Evolutionary conservation across 192 early-diverging fungal species (phyloP), one percentile per base, ranked within the genome.

Genomic region (Gonapodya prolifera): DNA sequence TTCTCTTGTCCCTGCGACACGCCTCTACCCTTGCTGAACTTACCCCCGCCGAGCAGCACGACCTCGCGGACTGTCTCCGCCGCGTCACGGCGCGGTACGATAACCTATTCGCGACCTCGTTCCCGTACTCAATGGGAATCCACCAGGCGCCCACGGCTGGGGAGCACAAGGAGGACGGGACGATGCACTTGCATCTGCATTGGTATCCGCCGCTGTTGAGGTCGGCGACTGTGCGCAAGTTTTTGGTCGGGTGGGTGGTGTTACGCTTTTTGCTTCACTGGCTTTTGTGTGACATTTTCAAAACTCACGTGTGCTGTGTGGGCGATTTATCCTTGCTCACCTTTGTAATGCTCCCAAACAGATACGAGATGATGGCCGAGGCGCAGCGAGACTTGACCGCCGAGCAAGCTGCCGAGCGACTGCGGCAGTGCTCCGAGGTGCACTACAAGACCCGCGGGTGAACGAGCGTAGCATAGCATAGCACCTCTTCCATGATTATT

Each of bases 111-210:
- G 75, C 89, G 74, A 92, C 89, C 79, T 91, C 90, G 30, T 99
- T 99, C 83, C 96, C 97, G 0, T 99, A 99, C 82, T 95, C 94
- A 0, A 97, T 97, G 95, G 96, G 96, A 0, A 81, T 99, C 75
- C 97, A 99, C 82, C 92, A 94, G 75, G 87, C 94, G 0, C 96
- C 96, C 0, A 83, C 90, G 0, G 86, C 88, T 70, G 83, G 79
- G 0, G 83, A 88, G 0, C 83, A 90, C 69, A 79, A 82, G 0
- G 78, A 79, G 0, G 84, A 84, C 76, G 85, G 87, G 31, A 95
- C 96, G 82, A 80, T 99, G 33, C 97, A 99, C 79, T 61, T 61
- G 8, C 45, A 61, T 61, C 45, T 97, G 69, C 97, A 99, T 80
- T 98, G 96, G 81, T 99, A 99, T 80, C 97, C 97, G 31, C 94